A percentile compares a stretch with the other conserved stretches of the same genome.
phyloP scores from a whole-genome alignment of 306 rosid species.

The Elaeagnus macrophylla region DNA sequence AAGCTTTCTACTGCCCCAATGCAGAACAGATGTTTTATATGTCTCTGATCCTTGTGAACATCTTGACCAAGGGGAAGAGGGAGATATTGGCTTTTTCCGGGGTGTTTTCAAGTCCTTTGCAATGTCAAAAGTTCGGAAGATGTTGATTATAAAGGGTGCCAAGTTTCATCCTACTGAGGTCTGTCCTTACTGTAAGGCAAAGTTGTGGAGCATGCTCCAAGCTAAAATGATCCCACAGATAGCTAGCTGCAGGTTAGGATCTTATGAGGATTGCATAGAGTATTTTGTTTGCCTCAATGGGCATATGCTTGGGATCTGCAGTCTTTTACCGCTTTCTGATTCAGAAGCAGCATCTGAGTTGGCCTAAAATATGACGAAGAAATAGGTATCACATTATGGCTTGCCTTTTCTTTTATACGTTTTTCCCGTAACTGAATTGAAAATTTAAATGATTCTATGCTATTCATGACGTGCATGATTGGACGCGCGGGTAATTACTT shows the following conservation, averaged over 20 bases:
- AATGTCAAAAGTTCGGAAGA: slow-evolving; percentile 57
- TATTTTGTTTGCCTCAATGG: slow-evolving; percentile 94
- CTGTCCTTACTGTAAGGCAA: slow-evolving; percentile 94
- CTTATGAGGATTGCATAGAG: slow-evolving; percentile 72
- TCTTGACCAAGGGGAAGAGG: slow-evolving; percentile 93
- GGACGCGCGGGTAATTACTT: too few species aligned
- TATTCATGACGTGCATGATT: too few species aligned
- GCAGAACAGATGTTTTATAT: slow-evolving; percentile 79
- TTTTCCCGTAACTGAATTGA: too few species aligned
- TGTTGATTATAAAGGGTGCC: slow-evolving; percentile 77
- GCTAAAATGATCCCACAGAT: slow-evolving; percentile 90
- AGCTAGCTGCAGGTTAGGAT: slow-evolving; percentile 79
- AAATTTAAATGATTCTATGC: too few species aligned
- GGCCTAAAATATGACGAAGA: slow-evolving; percentile 4
- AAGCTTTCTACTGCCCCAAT: slow-evolving; percentile 88
- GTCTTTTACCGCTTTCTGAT: slow-evolving; percentile 76
- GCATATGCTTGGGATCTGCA: slow-evolving; percentile 87
- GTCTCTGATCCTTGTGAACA: slow-evolving; percentile 98
- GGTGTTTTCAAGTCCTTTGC: slow-evolving; percentile 90
- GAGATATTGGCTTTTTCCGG: slow-evolving; percentile 89
- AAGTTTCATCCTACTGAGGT: slow-evolving; percentile 83
- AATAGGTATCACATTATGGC: too few species aligned
- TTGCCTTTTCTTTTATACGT: too few species aligned
- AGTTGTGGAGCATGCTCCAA: slow-evolving; percentile 92
- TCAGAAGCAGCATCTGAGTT: slow-evolving; percentile 77